Conservation (phyloP, 371 early-diverging fungal species). For the Rhizopus stolonifer region DNA sequence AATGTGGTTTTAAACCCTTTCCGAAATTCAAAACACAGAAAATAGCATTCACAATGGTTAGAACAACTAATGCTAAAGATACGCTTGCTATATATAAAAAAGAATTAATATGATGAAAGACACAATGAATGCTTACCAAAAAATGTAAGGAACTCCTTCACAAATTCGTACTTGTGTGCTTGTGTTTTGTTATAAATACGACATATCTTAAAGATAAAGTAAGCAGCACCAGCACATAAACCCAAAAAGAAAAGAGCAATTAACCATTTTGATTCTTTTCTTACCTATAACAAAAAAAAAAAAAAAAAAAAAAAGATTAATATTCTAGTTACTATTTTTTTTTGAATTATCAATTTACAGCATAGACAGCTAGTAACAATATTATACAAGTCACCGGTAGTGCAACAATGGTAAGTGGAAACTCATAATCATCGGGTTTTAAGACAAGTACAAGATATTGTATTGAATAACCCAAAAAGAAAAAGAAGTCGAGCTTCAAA, state of each 20-base stretch:
- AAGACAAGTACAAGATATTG: slow-evolving; percentile 84
- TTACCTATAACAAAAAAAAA: slow-evolving; percentile 28
- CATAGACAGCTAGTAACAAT: slow-evolving; percentile 76
- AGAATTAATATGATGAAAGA: neutral
- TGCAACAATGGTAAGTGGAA: slow-evolving; percentile 79
- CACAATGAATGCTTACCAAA: slow-evolving; percentile 63
- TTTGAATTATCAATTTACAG: slow-evolving; percentile 59
- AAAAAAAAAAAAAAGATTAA: neutral
- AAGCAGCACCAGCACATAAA: slow-evolving; percentile 69
- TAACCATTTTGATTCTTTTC: slow-evolving; percentile 45
- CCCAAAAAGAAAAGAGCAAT: slow-evolving; percentile 71
- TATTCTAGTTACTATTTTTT: neutral
- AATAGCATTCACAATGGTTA: slow-evolving; percentile 69
- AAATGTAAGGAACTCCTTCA: slow-evolving; percentile 80
- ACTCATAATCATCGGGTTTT: slow-evolving; percentile 69
- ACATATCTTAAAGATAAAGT: slow-evolving; percentile 84
- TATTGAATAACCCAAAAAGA: slow-evolving; percentile 83
- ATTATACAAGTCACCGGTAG: slow-evolving; percentile 75
- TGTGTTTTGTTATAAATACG: slow-evolving; percentile 75
- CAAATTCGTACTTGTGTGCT: slow-evolving; percentile 56
- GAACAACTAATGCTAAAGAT: slow-evolving; percentile 62
- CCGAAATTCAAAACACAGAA: slow-evolving; percentile 81
- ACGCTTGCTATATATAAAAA: slow-evolving; percentile 51
- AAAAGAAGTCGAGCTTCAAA: slow-evolving; percentile 85
- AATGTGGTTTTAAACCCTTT: slow-evolving; percentile 69